Conservation (phyloP, 345 rosid genomes). For the Brassica napus region DNA sequence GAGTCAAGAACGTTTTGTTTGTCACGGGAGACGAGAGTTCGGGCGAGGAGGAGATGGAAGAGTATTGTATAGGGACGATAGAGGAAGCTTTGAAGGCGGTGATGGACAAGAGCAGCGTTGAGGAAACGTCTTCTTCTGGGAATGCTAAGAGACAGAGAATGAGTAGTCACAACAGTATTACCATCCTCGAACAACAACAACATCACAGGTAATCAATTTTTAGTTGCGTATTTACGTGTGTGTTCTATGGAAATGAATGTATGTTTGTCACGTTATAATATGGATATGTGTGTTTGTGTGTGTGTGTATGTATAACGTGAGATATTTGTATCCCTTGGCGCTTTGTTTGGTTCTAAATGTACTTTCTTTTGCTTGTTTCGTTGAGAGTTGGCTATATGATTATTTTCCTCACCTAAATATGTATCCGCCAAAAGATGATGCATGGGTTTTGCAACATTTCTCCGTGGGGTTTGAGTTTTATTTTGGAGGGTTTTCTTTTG, state of each 20-base stretch:
- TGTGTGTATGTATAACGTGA: conserved; percentile 34
- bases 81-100: conserved; percentile 91
- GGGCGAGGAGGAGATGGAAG: conserved; percentile 47
- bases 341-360: conserved; percentile 16
- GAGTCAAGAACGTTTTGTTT: conserved; percentile 91
- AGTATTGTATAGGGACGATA: conserved; percentile 66
- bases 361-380: conserved; percentile 6
- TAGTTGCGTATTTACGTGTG: conserved; percentile 13
- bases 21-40: conserved; percentile 73
- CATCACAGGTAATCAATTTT: conserved; percentile 26
- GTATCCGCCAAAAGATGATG: conserved; percentile 22
- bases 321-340: conserved; percentile 34
- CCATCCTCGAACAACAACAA: conserved; percentile 64
- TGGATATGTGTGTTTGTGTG: conserved; percentile 26
- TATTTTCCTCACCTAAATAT: not conserved
- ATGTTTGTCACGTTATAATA: conserved; percentile 21
- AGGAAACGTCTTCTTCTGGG: conserved; percentile 70
- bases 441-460: conserved; percentile 22
- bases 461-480: not conserved
- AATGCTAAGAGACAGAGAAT: conserved; percentile 88
- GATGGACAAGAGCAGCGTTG: conserved; percentile 75
- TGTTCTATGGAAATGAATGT: conserved; percentile 27
- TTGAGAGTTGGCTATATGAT: conserved; percentile 7
- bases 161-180: conserved; percentile 43
- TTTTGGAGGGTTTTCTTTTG: not conserved